A percentile compares a stretch with the other conserved stretches of the same genome.
Evolutionary conservation across 108 stramenopile species (phyloP).

Genomic region (Cyclotella distinguenda): DNA sequence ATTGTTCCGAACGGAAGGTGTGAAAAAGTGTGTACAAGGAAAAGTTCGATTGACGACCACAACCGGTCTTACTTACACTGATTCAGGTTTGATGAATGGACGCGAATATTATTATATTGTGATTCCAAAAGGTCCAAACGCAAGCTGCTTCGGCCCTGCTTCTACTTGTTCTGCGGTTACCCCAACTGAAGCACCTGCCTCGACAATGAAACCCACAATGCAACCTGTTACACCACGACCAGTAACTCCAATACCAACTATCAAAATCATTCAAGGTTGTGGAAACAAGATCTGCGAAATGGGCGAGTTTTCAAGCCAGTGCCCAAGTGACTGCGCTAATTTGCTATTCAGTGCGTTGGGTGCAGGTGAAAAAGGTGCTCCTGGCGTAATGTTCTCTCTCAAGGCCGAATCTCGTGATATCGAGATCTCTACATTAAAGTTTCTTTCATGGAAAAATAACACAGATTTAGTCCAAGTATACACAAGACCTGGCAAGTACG

Average conservation of each 20-base stretch:
- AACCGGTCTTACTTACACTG: not conserved
- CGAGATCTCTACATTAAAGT: not conserved
- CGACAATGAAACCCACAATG: no score
- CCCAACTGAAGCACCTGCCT: constrained; percentile 4
- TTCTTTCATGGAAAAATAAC: not conserved
- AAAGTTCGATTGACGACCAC: constrained; percentile 14
- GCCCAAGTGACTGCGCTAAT: not conserved
- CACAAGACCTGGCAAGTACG: not conserved
- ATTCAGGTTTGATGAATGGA: constrained; percentile 27
- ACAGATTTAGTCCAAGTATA: not conserved
- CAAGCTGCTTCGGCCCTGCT: constrained; percentile 8
- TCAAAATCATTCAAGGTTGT: no score
- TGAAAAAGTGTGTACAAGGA: constrained; percentile 14
- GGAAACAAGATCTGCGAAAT: not conserved
- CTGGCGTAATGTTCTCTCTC: not conserved
- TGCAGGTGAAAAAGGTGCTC: not conserved
- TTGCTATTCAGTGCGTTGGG: not conserved
- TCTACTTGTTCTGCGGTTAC: not conserved
- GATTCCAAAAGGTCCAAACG: constrained; percentile 16
- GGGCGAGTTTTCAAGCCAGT: not conserved
- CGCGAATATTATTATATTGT: constrained; percentile 29
- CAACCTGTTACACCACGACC: no score
- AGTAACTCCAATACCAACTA: no score
- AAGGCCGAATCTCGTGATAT: not conserved
- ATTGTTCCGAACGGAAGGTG: constrained; percentile 28